phyloP scores from a whole-genome alignment of 495 filamentous ascomycete genomes.

The Xylaria venustula region DNA sequence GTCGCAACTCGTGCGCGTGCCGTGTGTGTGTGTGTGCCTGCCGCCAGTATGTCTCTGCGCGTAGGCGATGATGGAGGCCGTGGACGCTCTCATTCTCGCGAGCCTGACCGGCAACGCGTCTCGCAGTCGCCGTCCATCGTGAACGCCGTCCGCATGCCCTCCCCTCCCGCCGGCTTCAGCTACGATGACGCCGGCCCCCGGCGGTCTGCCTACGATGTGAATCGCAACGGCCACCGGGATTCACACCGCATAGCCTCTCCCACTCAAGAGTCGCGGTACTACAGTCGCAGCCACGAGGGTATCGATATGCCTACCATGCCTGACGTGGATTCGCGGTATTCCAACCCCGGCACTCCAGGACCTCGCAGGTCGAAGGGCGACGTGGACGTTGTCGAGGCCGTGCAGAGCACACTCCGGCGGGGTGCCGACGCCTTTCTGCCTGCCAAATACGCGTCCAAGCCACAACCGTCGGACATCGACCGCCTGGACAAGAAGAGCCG shows the following conservation, averaged over 20 bases:
- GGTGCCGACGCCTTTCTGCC: constrained; percentile 27
- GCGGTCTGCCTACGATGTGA: constrained; percentile 27
- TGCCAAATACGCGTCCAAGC: constrained; percentile 23
- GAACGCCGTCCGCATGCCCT: constrained; percentile 50
- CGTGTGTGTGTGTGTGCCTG: constrained; percentile 44
- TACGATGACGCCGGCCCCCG: constrained; percentile 30
- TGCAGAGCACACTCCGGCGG: constrained; percentile 26
- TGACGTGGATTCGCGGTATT: constrained; percentile 24
- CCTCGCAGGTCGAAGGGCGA: constrained; percentile 36
- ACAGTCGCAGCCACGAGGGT: constrained; percentile 27
- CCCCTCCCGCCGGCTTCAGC: constrained; percentile 33
- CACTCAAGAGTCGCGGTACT: constrained; percentile 27
- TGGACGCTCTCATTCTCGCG: constrained; percentile 58
- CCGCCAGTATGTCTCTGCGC: constrained; percentile 46
- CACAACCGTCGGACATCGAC: constrained; percentile 21
- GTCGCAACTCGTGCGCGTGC: not conserved
- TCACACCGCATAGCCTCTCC: constrained; percentile 42
- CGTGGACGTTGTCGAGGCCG: constrained; percentile 38
- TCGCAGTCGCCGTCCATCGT: constrained; percentile 36
- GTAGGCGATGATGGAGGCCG: constrained; percentile 57
- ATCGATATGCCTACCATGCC: constrained; percentile 18
- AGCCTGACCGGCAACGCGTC: constrained; percentile 43
- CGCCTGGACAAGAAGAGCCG: constrained; percentile 21
- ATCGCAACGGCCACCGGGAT: constrained; percentile 22
- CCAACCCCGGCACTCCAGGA: constrained; percentile 26